Percentiles rank a stretch among this genome's conserved stretches.
phyloP scores from a whole-genome alignment of 225 moss, liverwort and hornwort genomes.

The Polytrichum formosum region DNA sequence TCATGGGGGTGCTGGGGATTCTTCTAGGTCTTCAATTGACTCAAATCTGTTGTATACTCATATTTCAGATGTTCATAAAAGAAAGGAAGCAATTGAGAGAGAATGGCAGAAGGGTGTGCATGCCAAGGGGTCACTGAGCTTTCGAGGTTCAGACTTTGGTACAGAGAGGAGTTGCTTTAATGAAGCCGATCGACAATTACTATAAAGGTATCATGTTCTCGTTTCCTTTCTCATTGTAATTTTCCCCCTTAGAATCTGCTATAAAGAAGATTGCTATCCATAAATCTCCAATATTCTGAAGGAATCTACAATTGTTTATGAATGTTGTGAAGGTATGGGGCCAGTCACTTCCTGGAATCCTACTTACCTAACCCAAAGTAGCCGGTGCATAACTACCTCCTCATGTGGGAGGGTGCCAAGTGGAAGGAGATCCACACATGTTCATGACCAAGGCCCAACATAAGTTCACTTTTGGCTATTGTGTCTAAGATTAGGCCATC shows the following conservation, averaged over 20 bases:
- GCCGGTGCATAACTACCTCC: no score
- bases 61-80: slow-evolving; percentile 15
- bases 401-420: no score
- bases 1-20: neutral
- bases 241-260: neutral
- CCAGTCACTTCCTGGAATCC: no score
- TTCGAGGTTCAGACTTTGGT: slow-evolving; percentile 60
- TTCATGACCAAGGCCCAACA: no score
- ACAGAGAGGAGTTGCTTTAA: slow-evolving; percentile 67
- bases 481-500: no score
- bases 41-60: slow-evolving; percentile 11
- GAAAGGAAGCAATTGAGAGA: slow-evolving; percentile 60
- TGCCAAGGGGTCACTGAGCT: slow-evolving; percentile 77
- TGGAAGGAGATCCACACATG: no score
- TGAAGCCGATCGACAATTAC: slow-evolving; percentile 53
- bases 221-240: neutral
- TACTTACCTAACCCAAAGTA: no score
- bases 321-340: no score
- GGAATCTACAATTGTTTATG: no score
- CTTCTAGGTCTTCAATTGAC: neutral
- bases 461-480: no score
- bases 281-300: neutral
- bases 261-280: neutral
- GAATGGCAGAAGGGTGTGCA: slow-evolving; percentile 75
- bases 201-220: slow-evolving; percentile 38